Conservation (phyloP, 371 early-diverging fungal genomes). For the Actinomortierella wolfii region DNA sequence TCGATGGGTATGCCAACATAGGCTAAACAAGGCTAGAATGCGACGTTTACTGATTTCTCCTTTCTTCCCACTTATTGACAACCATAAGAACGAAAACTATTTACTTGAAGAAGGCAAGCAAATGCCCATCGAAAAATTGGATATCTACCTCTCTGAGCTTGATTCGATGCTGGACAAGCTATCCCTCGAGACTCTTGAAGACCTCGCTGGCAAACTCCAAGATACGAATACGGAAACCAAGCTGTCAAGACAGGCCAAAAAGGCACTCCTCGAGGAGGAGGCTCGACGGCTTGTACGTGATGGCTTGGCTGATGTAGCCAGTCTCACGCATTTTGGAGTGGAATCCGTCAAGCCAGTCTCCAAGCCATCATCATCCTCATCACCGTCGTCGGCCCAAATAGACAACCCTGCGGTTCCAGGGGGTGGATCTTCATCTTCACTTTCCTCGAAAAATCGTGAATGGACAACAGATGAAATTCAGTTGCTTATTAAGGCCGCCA, state of each 20-base stretch:
- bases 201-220: slow-evolving; percentile 27
- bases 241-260: slow-evolving; percentile 21
- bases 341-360: no score
- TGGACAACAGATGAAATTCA: slow-evolving; percentile 62
- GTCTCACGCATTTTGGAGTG: slow-evolving; percentile 30
- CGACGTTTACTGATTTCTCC: not conserved
- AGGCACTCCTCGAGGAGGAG: slow-evolving; percentile 22
- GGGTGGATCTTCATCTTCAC: slow-evolving; percentile 2
- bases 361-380: no score
- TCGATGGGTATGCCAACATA: no score
- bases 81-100: slow-evolving; percentile 79
- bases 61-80: no score
- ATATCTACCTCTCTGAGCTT: slow-evolving; percentile 65
- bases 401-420: not conserved
- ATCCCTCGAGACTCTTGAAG: slow-evolving; percentile 38
- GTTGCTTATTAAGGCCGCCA: slow-evolving; percentile 60
- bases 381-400: no score
- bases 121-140: slow-evolving; percentile 60
- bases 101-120: slow-evolving; percentile 59
- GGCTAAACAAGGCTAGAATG: not conserved
- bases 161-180: slow-evolving; percentile 68
- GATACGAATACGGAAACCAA: not conserved
- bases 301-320: slow-evolving; percentile 27
- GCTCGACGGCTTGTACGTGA: slow-evolving; percentile 31
- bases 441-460: slow-evolving; percentile 9